phyloP scores from a whole-genome alignment of 2,329 filamentous ascomycete species.

The Microcera coccophila region DNA sequence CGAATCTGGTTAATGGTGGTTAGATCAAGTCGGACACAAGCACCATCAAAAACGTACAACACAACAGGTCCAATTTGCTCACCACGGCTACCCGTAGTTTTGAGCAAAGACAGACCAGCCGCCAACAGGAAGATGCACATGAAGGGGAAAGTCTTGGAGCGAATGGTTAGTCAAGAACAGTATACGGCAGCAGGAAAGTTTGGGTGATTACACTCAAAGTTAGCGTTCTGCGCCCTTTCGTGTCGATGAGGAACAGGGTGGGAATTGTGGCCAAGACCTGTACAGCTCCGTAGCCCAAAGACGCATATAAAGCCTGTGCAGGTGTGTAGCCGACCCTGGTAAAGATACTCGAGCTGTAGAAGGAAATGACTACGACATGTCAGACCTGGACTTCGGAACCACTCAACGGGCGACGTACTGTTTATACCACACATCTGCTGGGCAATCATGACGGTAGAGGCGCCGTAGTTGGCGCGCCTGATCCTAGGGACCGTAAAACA shows the following conservation, averaged over 20 bases:
- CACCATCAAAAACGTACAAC: too few relatives aligned
- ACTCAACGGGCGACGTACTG: too few relatives aligned
- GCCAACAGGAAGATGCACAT: constrained; percentile 57
- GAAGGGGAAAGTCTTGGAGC: constrained; percentile 64
- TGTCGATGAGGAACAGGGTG: constrained; percentile 64
- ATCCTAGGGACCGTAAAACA: constrained; percentile 67
- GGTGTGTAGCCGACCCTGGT: constrained; percentile 51
- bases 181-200: too few relatives aligned
- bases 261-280: constrained; percentile 66
- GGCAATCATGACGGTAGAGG: constrained; percentile 75
- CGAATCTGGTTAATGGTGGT: too few relatives aligned
- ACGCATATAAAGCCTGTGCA: constrained; percentile 49
- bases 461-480: constrained; percentile 69
- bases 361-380: too few relatives aligned
- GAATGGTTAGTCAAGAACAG: too few relatives aligned
- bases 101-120: constrained; percentile 38
- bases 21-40: too few relatives aligned
- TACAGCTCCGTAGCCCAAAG: constrained; percentile 49
- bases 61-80: constrained; percentile 53
- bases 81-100: constrained; percentile 33
- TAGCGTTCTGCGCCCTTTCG: too few relatives aligned
- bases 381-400: too few relatives aligned
- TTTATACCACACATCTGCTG: constrained; percentile 60
- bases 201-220: too few relatives aligned
- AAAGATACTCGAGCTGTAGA: constrained; percentile 66